These are phyloP conservation scores for Endothia cerciana DNA, from an alignment of 2,329 filamentous ascomycete species.

Conservation along the genomic window DNA sequence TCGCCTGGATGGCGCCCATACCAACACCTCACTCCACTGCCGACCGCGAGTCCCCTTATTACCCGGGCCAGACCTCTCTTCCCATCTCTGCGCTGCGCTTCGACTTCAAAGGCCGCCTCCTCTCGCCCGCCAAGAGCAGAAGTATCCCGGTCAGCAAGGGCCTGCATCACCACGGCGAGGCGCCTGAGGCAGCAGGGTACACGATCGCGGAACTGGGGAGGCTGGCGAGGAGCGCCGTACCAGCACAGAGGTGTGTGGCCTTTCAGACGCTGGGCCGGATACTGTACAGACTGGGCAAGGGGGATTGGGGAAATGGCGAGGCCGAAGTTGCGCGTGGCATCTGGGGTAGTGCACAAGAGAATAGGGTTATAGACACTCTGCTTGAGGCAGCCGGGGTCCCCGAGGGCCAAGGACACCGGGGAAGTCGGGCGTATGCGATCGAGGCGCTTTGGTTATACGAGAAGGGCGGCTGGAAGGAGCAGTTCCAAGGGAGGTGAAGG, in stretches of 20 bases:
- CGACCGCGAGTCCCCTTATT: slow-evolving; percentile 76
- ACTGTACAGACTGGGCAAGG: slow-evolving; percentile 79
- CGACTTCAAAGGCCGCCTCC: slow-evolving; percentile 79
- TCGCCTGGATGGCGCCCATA: slow-evolving; percentile 82
- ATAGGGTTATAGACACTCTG: slow-evolving; percentile 76
- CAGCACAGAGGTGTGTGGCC: slow-evolving; percentile 86
- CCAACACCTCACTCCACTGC: slow-evolving; percentile 63
- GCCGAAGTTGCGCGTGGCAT: slow-evolving; percentile 73
- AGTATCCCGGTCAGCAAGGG: slow-evolving; percentile 77
- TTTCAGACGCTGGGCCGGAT: slow-evolving; percentile 89
- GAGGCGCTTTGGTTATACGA: slow-evolving; percentile 87
- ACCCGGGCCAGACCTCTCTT: slow-evolving; percentile 74
- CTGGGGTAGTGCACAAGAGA: slow-evolving; percentile 80
- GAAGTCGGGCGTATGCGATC: slow-evolving; percentile 80
- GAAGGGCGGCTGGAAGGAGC: slow-evolving; percentile 72
- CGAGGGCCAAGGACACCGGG: slow-evolving; percentile 71
- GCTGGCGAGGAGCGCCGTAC: slow-evolving; percentile 78
- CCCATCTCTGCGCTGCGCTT: slow-evolving; percentile 81
- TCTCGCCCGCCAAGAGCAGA: slow-evolving; percentile 76
- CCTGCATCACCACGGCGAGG: slow-evolving; percentile 90
- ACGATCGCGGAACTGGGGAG: slow-evolving; percentile 85
- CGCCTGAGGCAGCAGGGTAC: slow-evolving; percentile 92
- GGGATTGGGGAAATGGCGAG: slow-evolving; percentile 69
- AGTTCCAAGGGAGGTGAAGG: slow-evolving; percentile 50
- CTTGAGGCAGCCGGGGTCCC: slow-evolving; percentile 72